Evolutionary conservation across 2,329 filamentous ascomycete species (phyloP), one percentile per base, ranked within the genome.

Genomic region (Amphichorda felina): DNA sequence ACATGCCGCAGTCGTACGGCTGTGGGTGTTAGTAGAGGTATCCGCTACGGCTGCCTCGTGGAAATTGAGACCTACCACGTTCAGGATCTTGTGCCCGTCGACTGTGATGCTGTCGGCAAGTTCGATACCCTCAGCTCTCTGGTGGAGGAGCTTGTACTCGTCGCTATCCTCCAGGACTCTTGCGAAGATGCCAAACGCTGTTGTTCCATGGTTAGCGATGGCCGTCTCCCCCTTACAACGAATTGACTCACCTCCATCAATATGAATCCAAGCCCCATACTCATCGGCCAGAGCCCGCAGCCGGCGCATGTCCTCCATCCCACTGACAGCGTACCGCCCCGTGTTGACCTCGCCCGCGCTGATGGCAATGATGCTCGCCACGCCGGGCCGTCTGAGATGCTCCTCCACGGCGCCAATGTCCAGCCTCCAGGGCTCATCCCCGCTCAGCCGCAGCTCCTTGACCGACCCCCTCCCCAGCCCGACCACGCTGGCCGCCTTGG

Each of bases 1-100:
- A 93, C 57, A 95, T 81, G 30, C 88, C 89, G 48, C 81, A 88
- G 55, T 95, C 89, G 48, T 95, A 95, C 0, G 89, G 88, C 69
- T 78, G 16, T 6, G 10, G 30, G n/a, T 10, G 15, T 6, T 16
- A 31, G 30, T 7, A 31, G 13, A 31, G 8, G 11, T n/a, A 13
- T 15, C 30, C 8, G 15, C 28, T 30, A 30, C 7, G 17, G 15
- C 7, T 15, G 8, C 11, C 8, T 19, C 13, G 28, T 19, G n/a
- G 29, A 14, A 14, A 38, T 35, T 19, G 11, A 22, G 21, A 67
- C 72, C 40, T 55, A 79, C 75, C 31, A 94, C 86, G 45, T 95
- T 95, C 41, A 96, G 70, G n/a, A 94, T 61, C 51, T 95, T 95
- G 56, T 96, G 89, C 0, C 73, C 82, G 49, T 95, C 88, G 3